Evolutionary conservation across 306 rosid species (phyloP).

Genomic region (Vigna angularis): DNA sequence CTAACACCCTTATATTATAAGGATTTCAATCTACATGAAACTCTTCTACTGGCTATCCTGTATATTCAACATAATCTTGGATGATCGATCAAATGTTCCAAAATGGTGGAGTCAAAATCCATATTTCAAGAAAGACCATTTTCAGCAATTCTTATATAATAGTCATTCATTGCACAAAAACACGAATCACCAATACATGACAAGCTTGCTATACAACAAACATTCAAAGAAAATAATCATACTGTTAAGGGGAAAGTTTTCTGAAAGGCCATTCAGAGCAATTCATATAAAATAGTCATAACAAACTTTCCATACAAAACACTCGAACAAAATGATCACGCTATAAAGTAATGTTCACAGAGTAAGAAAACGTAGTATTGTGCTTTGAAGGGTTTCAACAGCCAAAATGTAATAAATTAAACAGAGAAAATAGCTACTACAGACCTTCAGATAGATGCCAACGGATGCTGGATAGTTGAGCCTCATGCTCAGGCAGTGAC

Average conservation of each 20-base stretch:
- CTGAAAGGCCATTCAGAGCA: background rate
- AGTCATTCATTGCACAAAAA: background rate
- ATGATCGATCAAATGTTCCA: background rate
- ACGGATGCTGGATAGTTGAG: constrained; percentile 83
- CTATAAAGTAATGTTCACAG: constrained; percentile 1
- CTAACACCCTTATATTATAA: background rate
- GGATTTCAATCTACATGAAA: background rate
- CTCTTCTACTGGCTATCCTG: background rate
- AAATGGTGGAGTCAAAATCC: background rate
- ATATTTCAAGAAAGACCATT: background rate
- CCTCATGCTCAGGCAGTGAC: constrained; percentile 82
- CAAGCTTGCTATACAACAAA: constrained; percentile 3
- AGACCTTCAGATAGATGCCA: constrained; percentile 94
- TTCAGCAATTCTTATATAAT: background rate
- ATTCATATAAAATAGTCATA: constrained; percentile 1
- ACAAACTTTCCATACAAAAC: constrained; percentile 2
- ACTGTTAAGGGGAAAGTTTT: background rate
- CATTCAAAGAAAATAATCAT: constrained; percentile 18
- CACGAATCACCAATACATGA: constrained; percentile 11
- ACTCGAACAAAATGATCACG: constrained; percentile 7
- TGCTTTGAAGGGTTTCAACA: constrained; percentile 13
- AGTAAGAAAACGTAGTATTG: background rate
- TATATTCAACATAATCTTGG: background rate
- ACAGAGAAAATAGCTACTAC: constrained; percentile 29
- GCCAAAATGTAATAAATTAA: background rate